Conservation (phyloP, 2,329 filamentous ascomycete genomes). For the Fusarium lateritium region DNA sequence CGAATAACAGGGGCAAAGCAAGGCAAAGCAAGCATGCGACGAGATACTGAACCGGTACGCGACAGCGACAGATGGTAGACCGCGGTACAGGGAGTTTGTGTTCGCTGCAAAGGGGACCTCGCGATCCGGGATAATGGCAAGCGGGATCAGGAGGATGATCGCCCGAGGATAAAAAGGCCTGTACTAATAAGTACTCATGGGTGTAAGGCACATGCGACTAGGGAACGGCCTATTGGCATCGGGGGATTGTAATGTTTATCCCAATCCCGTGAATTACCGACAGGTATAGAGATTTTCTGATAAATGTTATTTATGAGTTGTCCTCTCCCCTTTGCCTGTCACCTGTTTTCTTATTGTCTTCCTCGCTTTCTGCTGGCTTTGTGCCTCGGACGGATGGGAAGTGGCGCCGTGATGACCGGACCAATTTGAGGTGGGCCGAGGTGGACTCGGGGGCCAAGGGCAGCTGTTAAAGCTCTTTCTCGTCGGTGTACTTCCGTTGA, state of each 20-base stretch:
- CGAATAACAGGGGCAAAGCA: constrained; percentile 24
- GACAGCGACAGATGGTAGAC: constrained; percentile 27
- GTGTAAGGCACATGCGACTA: constrained; percentile 21
- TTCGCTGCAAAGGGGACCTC: constrained; percentile 35
- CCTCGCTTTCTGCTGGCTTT: constrained; percentile 41
- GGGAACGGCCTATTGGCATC: constrained; percentile 19
- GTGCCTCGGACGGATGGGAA: constrained; percentile 43
- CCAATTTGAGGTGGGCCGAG: constrained; percentile 40
- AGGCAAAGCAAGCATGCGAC: constrained; percentile 30
- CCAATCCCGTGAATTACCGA: constrained; percentile 38
- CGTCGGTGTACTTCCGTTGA: constrained; percentile 37
- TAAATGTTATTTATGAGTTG: constrained; percentile 33
- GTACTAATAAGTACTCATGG: constrained; percentile 28
- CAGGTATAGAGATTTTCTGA: constrained; percentile 5
- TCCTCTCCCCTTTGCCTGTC: constrained; percentile 23
- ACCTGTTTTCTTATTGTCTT: constrained; percentile 27
- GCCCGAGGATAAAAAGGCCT: constrained; percentile 42
- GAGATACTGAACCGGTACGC: constrained; percentile 18
- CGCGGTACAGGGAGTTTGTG: constrained; percentile 20
- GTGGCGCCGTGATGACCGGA: constrained; percentile 37
- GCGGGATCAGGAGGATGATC: constrained; percentile 44
- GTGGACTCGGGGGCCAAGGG: constrained; percentile 38
- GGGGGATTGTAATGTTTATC: constrained; percentile 15
- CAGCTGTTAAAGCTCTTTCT: constrained; percentile 31
- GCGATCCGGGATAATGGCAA: constrained; percentile 44